Conservation (phyloP, 208 protist species). For the Histomonas meleagridis region DNA sequence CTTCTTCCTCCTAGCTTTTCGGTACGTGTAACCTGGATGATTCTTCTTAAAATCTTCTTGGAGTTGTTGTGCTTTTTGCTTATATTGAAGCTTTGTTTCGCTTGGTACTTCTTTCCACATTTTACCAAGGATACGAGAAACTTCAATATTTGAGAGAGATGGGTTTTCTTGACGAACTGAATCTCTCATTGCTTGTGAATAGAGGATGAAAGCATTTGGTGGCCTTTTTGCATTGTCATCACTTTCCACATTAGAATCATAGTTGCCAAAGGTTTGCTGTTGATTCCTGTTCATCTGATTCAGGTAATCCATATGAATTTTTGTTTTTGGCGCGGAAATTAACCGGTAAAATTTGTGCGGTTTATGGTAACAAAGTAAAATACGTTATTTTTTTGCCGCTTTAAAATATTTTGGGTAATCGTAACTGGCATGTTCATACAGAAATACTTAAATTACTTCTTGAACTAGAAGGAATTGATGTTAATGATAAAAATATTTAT, state of each 20-base stretch:
- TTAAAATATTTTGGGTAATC: too few species aligned
- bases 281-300: too few species aligned
- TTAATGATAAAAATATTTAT: too few species aligned
- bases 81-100: not conserved
- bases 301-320: too few species aligned
- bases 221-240: not conserved
- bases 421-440: too few species aligned
- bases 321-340: too few species aligned
- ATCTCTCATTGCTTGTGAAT: not conserved
- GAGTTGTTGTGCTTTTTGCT: not conserved
- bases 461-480: too few species aligned
- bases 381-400: too few species aligned
- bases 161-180: not conserved
- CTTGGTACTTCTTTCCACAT: constrained; percentile 28
- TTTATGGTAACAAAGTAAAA: too few species aligned
- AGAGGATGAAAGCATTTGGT: constrained; percentile 20
- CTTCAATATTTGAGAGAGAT: not conserved
- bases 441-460: too few species aligned
- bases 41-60: constrained; percentile 8
- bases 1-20: not conserved
- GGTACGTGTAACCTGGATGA: constrained; percentile 1
- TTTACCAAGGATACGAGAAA: constrained; percentile 5
- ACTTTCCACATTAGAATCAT: not conserved
- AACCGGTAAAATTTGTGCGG: too few species aligned
- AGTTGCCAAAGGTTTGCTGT: too few species aligned